Evolutionary conservation across 148 eudicot genomes (phyloP).

Genomic region (Vaccinium vitisidaea): DNA sequence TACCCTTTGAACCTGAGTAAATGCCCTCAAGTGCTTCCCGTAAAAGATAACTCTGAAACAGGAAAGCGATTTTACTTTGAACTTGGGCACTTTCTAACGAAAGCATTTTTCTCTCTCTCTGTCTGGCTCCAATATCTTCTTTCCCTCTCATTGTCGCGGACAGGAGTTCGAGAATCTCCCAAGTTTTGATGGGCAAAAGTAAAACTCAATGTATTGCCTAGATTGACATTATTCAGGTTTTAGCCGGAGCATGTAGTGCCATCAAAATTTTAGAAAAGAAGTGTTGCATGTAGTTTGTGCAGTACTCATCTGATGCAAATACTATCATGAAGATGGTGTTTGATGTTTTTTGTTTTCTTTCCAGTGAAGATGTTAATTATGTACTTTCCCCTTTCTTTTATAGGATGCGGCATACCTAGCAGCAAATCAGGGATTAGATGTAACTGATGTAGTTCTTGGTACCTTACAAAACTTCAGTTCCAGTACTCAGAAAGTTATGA

Average conservation of each 20-base stretch:
- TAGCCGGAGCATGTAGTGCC: not conserved
- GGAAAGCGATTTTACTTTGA: not conserved
- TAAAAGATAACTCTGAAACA: not conserved
- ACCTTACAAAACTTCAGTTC: conserved; percentile 52
- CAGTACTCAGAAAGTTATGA: conserved; percentile 58
- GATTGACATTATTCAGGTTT: not conserved
- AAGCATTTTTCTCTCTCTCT: too few species aligned
- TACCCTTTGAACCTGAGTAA: not conserved
- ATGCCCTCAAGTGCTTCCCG: not conserved
- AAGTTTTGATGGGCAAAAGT: not conserved
- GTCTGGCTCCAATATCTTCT: not conserved
- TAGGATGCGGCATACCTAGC: conserved; percentile 93
- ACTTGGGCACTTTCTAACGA: not conserved
- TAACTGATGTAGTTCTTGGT: conserved; percentile 55
- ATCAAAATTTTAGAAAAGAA: not conserved
- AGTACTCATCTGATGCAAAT: not conserved
- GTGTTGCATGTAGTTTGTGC: not conserved
- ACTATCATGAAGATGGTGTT: too few species aligned
- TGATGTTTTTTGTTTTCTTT: not conserved
- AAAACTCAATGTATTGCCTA: not conserved
- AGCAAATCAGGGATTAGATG: conserved; percentile 45
- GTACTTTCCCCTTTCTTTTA: not conserved
- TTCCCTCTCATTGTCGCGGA: not conserved
- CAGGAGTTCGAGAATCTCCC: not conserved
- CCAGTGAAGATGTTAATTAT: not conserved